Evolutionary conservation across 202 grass and related monocot species (phyloP).

Genomic region (Panicum hallii): DNA sequence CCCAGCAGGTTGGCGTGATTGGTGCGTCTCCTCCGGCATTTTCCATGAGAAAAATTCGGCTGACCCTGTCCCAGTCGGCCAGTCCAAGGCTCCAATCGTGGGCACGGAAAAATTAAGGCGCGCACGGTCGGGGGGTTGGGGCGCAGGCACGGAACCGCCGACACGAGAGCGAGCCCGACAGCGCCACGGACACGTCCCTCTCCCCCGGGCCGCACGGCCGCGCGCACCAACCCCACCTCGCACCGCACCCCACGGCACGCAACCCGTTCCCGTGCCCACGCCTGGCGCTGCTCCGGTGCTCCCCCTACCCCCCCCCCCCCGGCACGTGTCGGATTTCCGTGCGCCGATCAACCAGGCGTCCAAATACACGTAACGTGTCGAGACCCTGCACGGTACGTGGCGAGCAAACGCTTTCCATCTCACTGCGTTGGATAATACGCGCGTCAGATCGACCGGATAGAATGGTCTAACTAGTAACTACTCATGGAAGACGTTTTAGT

Average conservation of each 20-base stretch:
- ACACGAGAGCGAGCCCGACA: conserved; percentile 38
- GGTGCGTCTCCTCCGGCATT: background rate
- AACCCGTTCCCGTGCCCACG: background rate
- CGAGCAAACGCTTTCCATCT: too few species aligned
- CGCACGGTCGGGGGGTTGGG: conserved; percentile 18
- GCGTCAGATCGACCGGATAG: too few species aligned
- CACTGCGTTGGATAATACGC: too few species aligned
- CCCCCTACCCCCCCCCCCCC: too few species aligned
- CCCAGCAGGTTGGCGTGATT: background rate
- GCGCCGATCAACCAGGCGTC: too few species aligned
- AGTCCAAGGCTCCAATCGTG: background rate
- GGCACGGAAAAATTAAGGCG: background rate
- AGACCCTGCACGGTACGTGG: too few species aligned
- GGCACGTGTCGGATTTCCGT: too few species aligned
- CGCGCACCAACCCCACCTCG: background rate
- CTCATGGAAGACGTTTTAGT: too few species aligned
- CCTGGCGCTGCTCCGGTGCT: background rate
- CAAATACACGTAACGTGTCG: too few species aligned
- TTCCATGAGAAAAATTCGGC: background rate
- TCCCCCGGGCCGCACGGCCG: background rate
- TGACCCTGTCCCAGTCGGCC: too few species aligned
- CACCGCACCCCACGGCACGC: background rate
- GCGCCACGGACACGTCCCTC: conserved; percentile 41
- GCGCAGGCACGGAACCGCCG: conserved; percentile 22
- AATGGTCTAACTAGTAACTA: too few species aligned